Conservation (phyloP, 2,329 filamentous ascomycete genomes). For the Calonectria leucothoes region DNA sequence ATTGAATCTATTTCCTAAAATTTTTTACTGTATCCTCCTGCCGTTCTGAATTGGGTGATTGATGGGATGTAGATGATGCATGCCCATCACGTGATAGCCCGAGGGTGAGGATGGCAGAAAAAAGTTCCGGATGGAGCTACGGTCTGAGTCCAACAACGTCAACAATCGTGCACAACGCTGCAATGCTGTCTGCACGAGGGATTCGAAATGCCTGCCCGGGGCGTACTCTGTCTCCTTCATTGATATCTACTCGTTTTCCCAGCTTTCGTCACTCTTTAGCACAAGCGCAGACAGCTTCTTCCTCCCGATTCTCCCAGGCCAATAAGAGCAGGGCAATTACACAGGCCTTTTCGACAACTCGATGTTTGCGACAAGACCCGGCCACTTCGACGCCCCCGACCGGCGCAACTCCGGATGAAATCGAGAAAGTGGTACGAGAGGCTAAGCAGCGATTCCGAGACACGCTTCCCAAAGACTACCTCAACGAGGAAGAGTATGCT, state of each 20-base stretch:
- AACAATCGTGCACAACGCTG: constrained; percentile 35
- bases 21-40: not conserved
- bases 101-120: constrained; percentile 29
- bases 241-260: constrained; percentile 25
- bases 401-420: constrained; percentile 46
- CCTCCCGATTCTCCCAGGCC: constrained; percentile 31
- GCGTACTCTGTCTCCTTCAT: constrained; percentile 35
- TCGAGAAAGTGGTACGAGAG: constrained; percentile 75
- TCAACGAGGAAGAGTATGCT: constrained; percentile 76
- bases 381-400: constrained; percentile 7
- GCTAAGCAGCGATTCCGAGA: constrained; percentile 83
- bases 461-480: constrained; percentile 76
- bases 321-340: constrained; percentile 41
- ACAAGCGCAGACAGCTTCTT: constrained; percentile 30
- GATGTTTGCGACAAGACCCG: constrained; percentile 35
- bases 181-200: constrained; percentile 50
- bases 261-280: constrained; percentile 25
- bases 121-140: constrained; percentile 33
- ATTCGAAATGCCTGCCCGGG: constrained; percentile 48
- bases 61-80: constrained; percentile 9
- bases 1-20: not conserved
- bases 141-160: constrained; percentile 17
- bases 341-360: constrained; percentile 46
- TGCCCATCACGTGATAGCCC: constrained; percentile 44
- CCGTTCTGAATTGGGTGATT: not conserved